Percentiles rank a stretch among this genome's conserved stretches.
These are phyloP conservation scores for Spathaspora passalidarum DNA, from an alignment of 805 yeast genomes.

Conservation along the genomic window DNA sequence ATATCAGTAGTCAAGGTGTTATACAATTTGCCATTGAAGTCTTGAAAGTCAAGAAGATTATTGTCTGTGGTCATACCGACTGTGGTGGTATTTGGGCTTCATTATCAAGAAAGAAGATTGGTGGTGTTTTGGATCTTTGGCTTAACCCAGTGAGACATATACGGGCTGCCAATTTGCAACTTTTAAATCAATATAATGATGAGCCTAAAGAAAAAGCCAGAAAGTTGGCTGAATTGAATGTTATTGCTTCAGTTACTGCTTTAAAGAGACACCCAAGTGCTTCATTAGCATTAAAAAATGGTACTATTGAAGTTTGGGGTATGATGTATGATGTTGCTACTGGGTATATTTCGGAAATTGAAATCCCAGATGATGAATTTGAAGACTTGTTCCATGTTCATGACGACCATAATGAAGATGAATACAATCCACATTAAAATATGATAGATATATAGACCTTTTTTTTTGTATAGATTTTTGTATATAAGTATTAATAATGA, in stretches of 20 bases:
- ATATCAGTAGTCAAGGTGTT: conserved; percentile 71
- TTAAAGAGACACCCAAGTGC: conserved; percentile 67
- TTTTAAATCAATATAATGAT: conserved; percentile 43
- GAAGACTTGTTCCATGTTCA: conserved; percentile 42
- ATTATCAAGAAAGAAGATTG: conserved; percentile 58
- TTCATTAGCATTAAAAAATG: conserved; percentile 56
- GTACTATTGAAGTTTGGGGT: conserved; percentile 76
- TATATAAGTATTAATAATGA: background rate
- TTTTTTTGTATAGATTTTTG: background rate
- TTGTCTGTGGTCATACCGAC: conserved; percentile 92
- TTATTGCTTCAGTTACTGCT: conserved; percentile 66
- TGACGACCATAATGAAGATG: conserved; percentile 17
- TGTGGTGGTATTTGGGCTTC: conserved; percentile 93
- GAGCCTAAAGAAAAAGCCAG: conserved; percentile 55
- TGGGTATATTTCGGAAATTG: conserved; percentile 53
- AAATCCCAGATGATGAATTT: conserved; percentile 41
- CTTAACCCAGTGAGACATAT: conserved; percentile 65
- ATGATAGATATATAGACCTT: background rate
- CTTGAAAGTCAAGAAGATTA: conserved; percentile 72
- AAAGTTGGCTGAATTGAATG: conserved; percentile 72
- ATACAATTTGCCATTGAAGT: conserved; percentile 86
- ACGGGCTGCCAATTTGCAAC: conserved; percentile 54
- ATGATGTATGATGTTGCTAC: conserved; percentile 78
- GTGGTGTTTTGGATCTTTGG: conserved; percentile 73
- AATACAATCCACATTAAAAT: conserved; percentile 8